These are phyloP conservation scores for Calonectria pauciramosa DNA, from an alignment of 2,329 filamentous ascomycete genomes.

Conservation along the genomic window DNA sequence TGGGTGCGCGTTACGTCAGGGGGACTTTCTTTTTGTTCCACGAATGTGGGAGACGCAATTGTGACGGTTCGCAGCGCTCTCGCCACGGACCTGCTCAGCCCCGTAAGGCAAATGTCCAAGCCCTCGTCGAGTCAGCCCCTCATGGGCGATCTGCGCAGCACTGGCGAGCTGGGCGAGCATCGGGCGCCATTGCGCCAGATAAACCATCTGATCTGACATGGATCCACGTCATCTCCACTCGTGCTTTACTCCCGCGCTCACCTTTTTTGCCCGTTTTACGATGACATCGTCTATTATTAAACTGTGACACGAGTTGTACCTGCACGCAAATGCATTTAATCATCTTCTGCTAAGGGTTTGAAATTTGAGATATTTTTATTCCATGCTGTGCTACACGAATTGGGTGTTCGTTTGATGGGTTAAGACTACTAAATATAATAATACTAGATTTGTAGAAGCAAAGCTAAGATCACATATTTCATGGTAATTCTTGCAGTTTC, in stretches of 20 bases:
- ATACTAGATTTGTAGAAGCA: background rate
- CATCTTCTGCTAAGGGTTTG: background rate
- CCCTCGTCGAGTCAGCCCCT: background rate
- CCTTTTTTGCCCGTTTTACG: background rate
- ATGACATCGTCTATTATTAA: background rate
- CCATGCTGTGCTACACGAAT: background rate
- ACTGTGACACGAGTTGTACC: background rate
- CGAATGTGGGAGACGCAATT: background rate
- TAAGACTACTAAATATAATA: background rate
- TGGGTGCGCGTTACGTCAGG: slow-evolving; percentile 4
- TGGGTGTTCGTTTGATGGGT: background rate
- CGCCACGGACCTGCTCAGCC: slow-evolving; percentile 3
- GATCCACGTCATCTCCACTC: background rate
- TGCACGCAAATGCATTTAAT: background rate
- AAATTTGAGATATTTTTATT: background rate
- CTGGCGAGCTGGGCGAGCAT: background rate
- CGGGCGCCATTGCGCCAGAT: background rate
- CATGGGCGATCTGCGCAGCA: background rate
- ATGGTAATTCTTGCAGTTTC: background rate
- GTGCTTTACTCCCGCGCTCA: background rate
- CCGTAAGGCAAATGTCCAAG: background rate
- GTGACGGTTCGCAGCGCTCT: background rate
- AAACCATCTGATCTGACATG: background rate
- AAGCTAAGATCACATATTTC: background rate
- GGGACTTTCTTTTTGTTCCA: background rate